These are phyloP conservation scores for Pochonia chlamydosporia DNA, from an alignment of 2,329 filamentous ascomycete species.

Conservation along the genomic window DNA sequence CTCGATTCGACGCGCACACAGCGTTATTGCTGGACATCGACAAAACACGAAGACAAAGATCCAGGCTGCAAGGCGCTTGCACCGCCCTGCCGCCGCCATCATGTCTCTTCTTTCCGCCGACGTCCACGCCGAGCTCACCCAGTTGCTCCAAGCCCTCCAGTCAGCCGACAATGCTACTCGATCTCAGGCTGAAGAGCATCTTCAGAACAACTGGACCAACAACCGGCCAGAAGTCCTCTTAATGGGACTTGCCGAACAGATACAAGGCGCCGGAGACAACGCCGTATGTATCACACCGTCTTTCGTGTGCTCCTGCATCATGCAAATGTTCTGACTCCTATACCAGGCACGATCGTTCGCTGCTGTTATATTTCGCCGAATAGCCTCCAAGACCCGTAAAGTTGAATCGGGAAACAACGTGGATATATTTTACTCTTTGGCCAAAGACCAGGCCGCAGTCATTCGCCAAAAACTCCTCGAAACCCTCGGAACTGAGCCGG, in stretches of 20 bases:
- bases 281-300: slow-evolving; percentile 43
- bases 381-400: slow-evolving; percentile 85
- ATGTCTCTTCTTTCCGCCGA: slow-evolving; percentile 84
- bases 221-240: slow-evolving; percentile 79
- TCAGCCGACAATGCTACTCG: slow-evolving; percentile 83
- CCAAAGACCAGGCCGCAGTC: slow-evolving; percentile 63
- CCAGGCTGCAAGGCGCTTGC: slow-evolving; percentile 16
- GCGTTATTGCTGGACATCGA: background rate
- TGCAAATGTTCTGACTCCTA: slow-evolving; percentile 29
- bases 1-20: background rate
- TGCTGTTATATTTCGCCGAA: slow-evolving; percentile 89
- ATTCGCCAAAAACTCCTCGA: slow-evolving; percentile 83
- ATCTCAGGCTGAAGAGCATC: slow-evolving; percentile 80
- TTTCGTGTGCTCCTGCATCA: background rate
- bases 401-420: slow-evolving; percentile 62
- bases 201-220: slow-evolving; percentile 84
- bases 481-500: slow-evolving; percentile 65
- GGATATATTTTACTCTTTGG: slow-evolving; percentile 81
- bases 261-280: slow-evolving; percentile 69
- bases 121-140: slow-evolving; percentile 74
- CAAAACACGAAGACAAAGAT: slow-evolving; percentile 3
- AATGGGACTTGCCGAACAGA: slow-evolving; percentile 91
- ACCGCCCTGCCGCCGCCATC: slow-evolving; percentile 18
- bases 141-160: slow-evolving; percentile 83
- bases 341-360: slow-evolving; percentile 74